These are phyloP conservation scores for Lipomyces anomalus DNA, from an alignment of 805 yeast species.

Conservation along the genomic window DNA sequence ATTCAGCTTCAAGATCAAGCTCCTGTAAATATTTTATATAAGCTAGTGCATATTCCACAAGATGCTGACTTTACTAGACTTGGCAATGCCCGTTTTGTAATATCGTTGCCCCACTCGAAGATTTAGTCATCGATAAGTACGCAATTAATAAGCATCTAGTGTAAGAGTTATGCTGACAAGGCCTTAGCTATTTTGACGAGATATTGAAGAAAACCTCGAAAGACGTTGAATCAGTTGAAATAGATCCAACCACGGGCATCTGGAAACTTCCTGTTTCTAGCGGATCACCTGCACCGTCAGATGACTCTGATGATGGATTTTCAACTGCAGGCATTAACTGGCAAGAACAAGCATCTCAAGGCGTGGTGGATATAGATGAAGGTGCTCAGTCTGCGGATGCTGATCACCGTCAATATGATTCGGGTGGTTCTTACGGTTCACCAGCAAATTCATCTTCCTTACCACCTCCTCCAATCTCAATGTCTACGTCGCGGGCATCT, in stretches of 20 bases:
- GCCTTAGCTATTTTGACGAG: slow-evolving; percentile 34
- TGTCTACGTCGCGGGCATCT: background rate
- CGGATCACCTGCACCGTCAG: slow-evolving; percentile 4
- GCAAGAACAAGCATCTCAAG: background rate
- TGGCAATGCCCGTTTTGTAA: slow-evolving; percentile 90
- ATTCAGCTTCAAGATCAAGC: slow-evolving; percentile 70
- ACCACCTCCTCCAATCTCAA: background rate
- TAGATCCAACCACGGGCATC: slow-evolving; percentile 64
- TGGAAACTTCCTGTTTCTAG: slow-evolving; percentile 46
- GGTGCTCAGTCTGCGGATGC: slow-evolving; percentile 1
- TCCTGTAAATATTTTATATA: slow-evolving; percentile 34
- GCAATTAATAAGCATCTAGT: slow-evolving; percentile 30
- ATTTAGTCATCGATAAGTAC: slow-evolving; percentile 70
- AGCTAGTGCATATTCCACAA: background rate
- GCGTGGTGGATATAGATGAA: background rate
- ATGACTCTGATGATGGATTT: background rate
- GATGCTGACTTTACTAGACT: slow-evolving; percentile 33
- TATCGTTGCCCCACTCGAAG: slow-evolving; percentile 44
- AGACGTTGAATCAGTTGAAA: slow-evolving; percentile 58
- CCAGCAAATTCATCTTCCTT: slow-evolving; percentile 1
- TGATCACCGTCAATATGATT: background rate
- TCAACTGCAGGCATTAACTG: background rate
- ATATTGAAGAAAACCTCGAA: slow-evolving; percentile 50
- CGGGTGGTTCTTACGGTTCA: slow-evolving; percentile 10
- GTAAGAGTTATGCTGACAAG: background rate